Conservation (phyloP, 2,329 filamentous ascomycete species). For the Penicillium sp. region DNA sequence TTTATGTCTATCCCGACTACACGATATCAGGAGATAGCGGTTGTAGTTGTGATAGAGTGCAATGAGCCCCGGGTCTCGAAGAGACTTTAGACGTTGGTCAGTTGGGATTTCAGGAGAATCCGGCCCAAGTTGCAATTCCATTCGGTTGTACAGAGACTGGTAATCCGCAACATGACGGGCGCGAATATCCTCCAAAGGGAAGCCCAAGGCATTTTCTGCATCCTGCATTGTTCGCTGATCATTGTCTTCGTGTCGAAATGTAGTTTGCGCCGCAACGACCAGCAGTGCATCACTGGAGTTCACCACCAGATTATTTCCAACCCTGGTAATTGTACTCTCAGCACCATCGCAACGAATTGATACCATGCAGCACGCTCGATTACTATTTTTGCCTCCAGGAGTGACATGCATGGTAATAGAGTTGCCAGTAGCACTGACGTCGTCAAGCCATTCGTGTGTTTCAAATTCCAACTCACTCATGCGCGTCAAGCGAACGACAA, state of each 20-base stretch:
- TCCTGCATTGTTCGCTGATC: slow-evolving; percentile 27
- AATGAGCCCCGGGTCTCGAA: slow-evolving; percentile 52
- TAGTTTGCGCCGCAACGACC: slow-evolving; percentile 40
- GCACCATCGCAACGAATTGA: slow-evolving; percentile 25
- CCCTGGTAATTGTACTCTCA: slow-evolving; percentile 26
- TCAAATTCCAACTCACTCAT: slow-evolving; percentile 44
- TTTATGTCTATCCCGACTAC: slow-evolving; percentile 45
- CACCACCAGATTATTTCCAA: slow-evolving; percentile 38
- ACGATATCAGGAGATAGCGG: slow-evolving; percentile 55
- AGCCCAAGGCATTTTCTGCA: slow-evolving; percentile 20
- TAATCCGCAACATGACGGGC: slow-evolving; percentile 37
- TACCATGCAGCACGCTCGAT: slow-evolving; percentile 32
- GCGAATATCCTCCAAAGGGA: slow-evolving; percentile 22
- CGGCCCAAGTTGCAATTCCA: slow-evolving; percentile 27
- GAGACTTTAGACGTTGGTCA: slow-evolving; percentile 25
- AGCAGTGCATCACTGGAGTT: slow-evolving; percentile 37
- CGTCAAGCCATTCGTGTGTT: slow-evolving; percentile 45
- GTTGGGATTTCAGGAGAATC: slow-evolving; percentile 27
- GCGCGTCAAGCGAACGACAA: slow-evolving; percentile 32
- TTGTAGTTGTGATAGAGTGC: slow-evolving; percentile 53
- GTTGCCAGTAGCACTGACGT: slow-evolving; percentile 26
- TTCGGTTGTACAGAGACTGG: slow-evolving; percentile 27
- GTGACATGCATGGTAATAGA: slow-evolving; percentile 38
- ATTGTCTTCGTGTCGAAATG: slow-evolving; percentile 32
- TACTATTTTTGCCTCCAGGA: slow-evolving; percentile 36